These are phyloP conservation scores for Rossbeevera mucosa DNA, from an alignment of 768 basidiomycete genomes.

Conservation along the genomic window DNA sequence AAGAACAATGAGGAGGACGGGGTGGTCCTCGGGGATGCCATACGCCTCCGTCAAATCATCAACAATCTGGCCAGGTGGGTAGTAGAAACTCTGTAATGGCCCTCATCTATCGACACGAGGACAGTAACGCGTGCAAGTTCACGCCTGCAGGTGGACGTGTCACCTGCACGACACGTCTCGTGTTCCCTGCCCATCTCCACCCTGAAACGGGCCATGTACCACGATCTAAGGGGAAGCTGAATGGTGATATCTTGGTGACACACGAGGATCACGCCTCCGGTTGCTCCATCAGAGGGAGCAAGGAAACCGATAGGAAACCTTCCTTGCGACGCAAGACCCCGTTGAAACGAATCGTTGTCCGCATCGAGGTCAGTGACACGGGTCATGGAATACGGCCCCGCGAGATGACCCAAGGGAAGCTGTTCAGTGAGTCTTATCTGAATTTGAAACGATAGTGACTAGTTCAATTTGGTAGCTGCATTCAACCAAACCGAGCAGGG, in stretches of 20 bases:
- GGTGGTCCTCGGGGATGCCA: slow-evolving; percentile 80
- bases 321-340: slow-evolving; percentile 12
- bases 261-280: slow-evolving; percentile 30
- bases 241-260: slow-evolving; percentile 12
- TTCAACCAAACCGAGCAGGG: slow-evolving; percentile 80
- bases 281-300: not conserved
- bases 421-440: slow-evolving; percentile 54
- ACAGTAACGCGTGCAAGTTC: slow-evolving; percentile 76
- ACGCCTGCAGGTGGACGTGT: slow-evolving; percentile 67
- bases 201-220: slow-evolving; percentile 8
- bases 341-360: slow-evolving; percentile 67
- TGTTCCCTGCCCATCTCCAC: slow-evolving; percentile 31
- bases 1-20: slow-evolving; percentile 43
- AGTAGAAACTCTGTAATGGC: not conserved
- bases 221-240: slow-evolving; percentile 3
- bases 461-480: slow-evolving; percentile 43
- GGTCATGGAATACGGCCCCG: slow-evolving; percentile 56
- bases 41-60: slow-evolving; percentile 72
- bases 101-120: not conserved
- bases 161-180: slow-evolving; percentile 59
- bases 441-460: not conserved
- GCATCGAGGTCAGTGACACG: slow-evolving; percentile 81
- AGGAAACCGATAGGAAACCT: not conserved
- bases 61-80: slow-evolving; percentile 75
- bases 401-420: slow-evolving; percentile 67